These are phyloP conservation scores for Crucibulum laeve DNA, from an alignment of 768 basidiomycete genomes.

Conservation along the genomic window DNA sequence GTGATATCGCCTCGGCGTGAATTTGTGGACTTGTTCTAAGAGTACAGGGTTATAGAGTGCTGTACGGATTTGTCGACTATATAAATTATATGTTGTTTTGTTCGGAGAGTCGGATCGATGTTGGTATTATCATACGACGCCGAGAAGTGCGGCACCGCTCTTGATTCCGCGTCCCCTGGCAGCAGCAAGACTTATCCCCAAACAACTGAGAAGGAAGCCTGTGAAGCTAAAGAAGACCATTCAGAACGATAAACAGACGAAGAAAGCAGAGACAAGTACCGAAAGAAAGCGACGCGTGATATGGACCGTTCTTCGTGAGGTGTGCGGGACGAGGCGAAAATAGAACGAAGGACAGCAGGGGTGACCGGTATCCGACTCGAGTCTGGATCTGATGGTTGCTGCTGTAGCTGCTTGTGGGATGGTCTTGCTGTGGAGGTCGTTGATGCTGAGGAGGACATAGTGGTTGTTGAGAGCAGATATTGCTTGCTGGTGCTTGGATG, in stretches of 20 bases:
- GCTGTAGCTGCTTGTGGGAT: constrained; percentile 25
- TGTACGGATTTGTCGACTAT: no score
- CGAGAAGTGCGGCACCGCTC: constrained; percentile 61
- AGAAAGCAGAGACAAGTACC: constrained; percentile 35
- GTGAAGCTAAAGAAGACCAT: constrained; percentile 50
- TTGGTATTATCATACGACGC: constrained; percentile 54
- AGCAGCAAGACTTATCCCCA: constrained; percentile 73
- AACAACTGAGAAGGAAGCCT: constrained; percentile 78
- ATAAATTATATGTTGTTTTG: constrained; percentile 5
- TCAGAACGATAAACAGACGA: constrained; percentile 1
- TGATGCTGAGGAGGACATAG: constrained; percentile 46
- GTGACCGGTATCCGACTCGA: constrained; percentile 73
- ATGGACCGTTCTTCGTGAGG: constrained; percentile 80
- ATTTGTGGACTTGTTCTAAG: constrained; percentile 47
- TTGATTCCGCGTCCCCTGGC: constrained; percentile 67
- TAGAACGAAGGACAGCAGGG: constrained; percentile 74
- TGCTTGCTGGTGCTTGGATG: constrained; percentile 13
- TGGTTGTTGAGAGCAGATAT: no score
- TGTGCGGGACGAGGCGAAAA: constrained; percentile 82
- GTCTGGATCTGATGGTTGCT: constrained; percentile 38
- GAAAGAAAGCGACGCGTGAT: constrained; percentile 83
- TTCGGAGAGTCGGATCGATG: no score
- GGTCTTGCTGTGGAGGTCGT: constrained; percentile 47
- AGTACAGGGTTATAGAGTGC: no score
- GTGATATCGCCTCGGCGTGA: constrained; percentile 49